Evolutionary conservation across 2,329 filamentous ascomycete genomes (phyloP).

Genomic region (Neofusicoccum umdonicola): DNA sequence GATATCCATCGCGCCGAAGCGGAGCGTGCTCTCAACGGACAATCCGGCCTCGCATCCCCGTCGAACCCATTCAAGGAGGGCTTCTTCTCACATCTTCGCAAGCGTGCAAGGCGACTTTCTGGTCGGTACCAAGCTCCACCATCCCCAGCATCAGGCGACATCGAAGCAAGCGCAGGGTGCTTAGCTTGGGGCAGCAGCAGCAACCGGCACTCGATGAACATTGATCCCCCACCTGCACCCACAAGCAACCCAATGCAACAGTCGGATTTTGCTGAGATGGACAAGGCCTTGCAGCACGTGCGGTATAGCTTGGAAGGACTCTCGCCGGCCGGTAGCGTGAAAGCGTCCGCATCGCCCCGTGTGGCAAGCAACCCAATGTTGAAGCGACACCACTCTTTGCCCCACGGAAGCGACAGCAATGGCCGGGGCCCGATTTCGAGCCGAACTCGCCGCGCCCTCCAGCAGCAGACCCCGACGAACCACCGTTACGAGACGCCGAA

Average conservation of each 20-base stretch:
- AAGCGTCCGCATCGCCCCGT: slow-evolving; percentile 34
- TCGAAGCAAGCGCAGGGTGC: slow-evolving; percentile 90
- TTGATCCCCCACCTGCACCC: slow-evolving; percentile 47
- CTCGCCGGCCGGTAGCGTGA: slow-evolving; percentile 28
- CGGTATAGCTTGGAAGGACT: slow-evolving; percentile 55
- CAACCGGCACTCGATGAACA: slow-evolving; percentile 71
- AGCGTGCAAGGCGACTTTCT: slow-evolving; percentile 87
- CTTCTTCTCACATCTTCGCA: slow-evolving; percentile 96
- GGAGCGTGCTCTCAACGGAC: slow-evolving; percentile 83
- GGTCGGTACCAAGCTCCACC: slow-evolving; percentile 82
- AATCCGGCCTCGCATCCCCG: slow-evolving; percentile 67
- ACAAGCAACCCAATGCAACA: slow-evolving; percentile 42
- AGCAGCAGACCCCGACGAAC: slow-evolving; percentile 67
- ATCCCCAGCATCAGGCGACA: slow-evolving; percentile 76
- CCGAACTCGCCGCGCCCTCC: slow-evolving; percentile 74
- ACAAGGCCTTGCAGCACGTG: slow-evolving; percentile 60
- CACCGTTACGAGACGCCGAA: slow-evolving; percentile 91
- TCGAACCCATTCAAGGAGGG: slow-evolving; percentile 83
- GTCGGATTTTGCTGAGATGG: slow-evolving; percentile 57
- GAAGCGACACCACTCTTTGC: slow-evolving; percentile 49
- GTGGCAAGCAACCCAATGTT: slow-evolving; percentile 46
- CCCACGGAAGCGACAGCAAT: slow-evolving; percentile 19
- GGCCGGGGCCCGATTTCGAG: slow-evolving; percentile 65
- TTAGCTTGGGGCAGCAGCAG: slow-evolving; percentile 71
- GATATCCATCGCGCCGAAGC: slow-evolving; percentile 88